A percentile compares a stretch with the other conserved stretches of the same genome.
Evolutionary conservation across 169 alveolate genomes (phyloP).

Genomic region (Babesia gibsoni): DNA sequence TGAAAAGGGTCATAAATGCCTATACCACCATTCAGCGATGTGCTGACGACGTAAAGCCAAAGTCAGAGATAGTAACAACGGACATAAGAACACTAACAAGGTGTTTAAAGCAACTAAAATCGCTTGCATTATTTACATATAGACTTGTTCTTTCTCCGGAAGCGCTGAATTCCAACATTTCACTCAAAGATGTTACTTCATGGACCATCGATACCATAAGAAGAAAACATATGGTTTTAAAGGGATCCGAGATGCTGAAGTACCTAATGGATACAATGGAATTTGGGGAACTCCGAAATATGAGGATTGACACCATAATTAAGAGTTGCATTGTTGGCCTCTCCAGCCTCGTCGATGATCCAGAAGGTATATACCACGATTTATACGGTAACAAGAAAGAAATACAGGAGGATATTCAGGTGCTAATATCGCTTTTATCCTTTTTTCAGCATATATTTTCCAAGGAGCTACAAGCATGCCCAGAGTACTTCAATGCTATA

Average conservation of each 20-base stretch:
- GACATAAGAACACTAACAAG: constrained; percentile 22
- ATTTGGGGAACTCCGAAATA: background rate
- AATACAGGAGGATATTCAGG: constrained; percentile 44
- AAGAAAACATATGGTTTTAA: constrained; percentile 27
- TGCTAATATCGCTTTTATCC: background rate
- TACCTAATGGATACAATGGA: constrained; percentile 11
- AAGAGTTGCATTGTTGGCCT: constrained; percentile 4
- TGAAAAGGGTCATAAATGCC: constrained; percentile 24
- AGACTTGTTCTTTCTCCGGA: background rate
- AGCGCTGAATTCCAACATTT: background rate
- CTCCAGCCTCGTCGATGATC: constrained; percentile 19
- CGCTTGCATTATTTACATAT: constrained; percentile 31
- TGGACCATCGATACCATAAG: constrained; percentile 28
- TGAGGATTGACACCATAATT: constrained; percentile 27
- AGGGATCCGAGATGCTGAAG: constrained; percentile 10
- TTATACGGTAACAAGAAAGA: constrained; percentile 26
- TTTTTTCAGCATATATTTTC: constrained; percentile 38
- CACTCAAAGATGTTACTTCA: background rate
- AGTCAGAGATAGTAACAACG: background rate
- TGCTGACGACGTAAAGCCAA: background rate
- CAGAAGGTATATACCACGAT: background rate
- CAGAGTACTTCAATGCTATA: constrained; percentile 59
- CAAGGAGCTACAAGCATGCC: constrained; percentile 48
- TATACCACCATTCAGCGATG: background rate
- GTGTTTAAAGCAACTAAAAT: constrained; percentile 7